Evolutionary conservation across 2,329 filamentous ascomycete genomes (phyloP).

Genomic region (Zymoseptoria tritici): DNA sequence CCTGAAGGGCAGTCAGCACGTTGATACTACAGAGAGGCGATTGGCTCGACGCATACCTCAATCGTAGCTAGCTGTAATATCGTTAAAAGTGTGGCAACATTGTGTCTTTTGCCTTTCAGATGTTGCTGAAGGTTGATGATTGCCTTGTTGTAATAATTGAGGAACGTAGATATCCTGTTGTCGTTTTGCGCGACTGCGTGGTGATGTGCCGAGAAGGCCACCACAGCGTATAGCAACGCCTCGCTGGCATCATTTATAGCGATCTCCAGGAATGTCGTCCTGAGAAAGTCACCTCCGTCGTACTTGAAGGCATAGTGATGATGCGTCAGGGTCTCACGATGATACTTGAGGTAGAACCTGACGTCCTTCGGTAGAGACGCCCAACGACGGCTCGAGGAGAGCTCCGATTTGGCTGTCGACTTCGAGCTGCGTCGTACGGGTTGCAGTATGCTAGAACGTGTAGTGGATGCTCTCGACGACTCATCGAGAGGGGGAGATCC

Average conservation of each 20-base stretch:
- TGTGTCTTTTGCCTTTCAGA: constrained; percentile 64
- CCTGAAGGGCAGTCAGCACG: constrained; percentile 46
- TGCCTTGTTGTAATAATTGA: constrained; percentile 85
- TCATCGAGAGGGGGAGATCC: constrained; percentile 28
- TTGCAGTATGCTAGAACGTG: constrained; percentile 10
- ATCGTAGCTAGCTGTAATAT: constrained; percentile 89
- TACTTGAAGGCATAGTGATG: constrained; percentile 75
- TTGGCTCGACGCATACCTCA: constrained; percentile 54
- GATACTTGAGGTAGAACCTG: constrained; percentile 72
- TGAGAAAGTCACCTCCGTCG: constrained; percentile 67
- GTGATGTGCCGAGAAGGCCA: constrained; percentile 85
- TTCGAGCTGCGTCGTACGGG: constrained; percentile 15
- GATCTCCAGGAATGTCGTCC: constrained; percentile 59
- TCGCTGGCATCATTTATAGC: constrained; percentile 62
- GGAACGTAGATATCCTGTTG: constrained; percentile 70
- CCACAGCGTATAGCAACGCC: constrained; percentile 75
- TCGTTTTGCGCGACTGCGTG: constrained; percentile 62
- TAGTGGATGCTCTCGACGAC: constrained; percentile 44
- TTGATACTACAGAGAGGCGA: background rate
- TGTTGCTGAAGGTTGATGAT: constrained; percentile 67
- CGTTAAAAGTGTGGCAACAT: constrained; percentile 68
- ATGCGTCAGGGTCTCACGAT: constrained; percentile 66
- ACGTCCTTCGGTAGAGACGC: constrained; percentile 50
- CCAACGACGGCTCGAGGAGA: constrained; percentile 24
- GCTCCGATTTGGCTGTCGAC: constrained; percentile 17